Base-by-base conservation (phyloP, 306 rosid species). In the Vigna trinervia region DNA sequence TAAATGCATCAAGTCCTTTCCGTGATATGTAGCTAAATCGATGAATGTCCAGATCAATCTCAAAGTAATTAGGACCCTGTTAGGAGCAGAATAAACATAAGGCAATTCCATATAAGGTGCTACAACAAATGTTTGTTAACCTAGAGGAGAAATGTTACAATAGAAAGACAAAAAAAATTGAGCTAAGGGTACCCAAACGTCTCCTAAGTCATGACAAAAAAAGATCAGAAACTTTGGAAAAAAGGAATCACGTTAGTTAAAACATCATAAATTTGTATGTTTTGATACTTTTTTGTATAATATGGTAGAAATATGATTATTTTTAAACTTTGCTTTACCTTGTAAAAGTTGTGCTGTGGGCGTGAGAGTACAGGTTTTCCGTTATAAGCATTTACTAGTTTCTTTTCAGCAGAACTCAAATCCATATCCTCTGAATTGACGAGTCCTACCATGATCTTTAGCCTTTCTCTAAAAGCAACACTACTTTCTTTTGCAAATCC, bases 21-120 rank as follows among this genome's bases (percentile, higher is more conserved):
- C 99, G 89, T 26, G 97, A 90, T 64, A 96, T 91, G 85, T 92
- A 96, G 89, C 99, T 87, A 86, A 96, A 96, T 4, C 98, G 90
- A 83, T 92, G 99, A 78, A 96, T 91, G 86, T 96, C 99, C 10
- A 96, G 87, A 87, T 96, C 99, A 12, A 96, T 91, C 97, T 96
- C 99, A 69, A 96, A 87, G 89, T 91, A 96, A 70, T 91, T 86
- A 66, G 93, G 83, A 74, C 97, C 99, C 99, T 96, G 85, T 70
- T 9, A 62, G 39, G 45, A 56, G 64, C 26, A 45, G 50, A 52
- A 77, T 12, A 67, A 59, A 71, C 68, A 54, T 63, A 2, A 82
- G 56, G 38, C 36, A 72, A 76, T 32, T 58, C 59, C 62, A 19
- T 45, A 10, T 19, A 19, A 20, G 6, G 51, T 43, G 67, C 38